Conservation (phyloP, 768 basidiomycete species). For the Boletus coccyginus region DNA sequence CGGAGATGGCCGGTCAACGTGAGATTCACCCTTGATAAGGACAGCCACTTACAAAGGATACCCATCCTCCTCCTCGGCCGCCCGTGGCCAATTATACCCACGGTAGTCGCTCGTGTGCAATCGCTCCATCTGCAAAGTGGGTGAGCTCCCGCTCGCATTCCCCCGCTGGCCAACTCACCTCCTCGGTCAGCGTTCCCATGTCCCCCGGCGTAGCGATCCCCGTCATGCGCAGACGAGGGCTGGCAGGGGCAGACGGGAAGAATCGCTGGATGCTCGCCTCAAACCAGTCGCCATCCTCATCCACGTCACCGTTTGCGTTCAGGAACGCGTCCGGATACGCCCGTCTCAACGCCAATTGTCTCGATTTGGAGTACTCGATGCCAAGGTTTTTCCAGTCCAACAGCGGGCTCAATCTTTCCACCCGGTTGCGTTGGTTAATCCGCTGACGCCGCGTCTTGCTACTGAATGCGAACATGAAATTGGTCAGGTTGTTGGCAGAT, state of each 20-base stretch:
- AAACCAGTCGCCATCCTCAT: slow-evolving; percentile 38
- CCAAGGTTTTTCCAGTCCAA: slow-evolving; percentile 99
- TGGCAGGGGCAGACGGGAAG: slow-evolving; percentile 79
- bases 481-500: slow-evolving; percentile 80
- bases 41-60: slow-evolving; percentile 74
- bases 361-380: slow-evolving; percentile 93
- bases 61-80: slow-evolving; percentile 80
- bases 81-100: slow-evolving; percentile 52
- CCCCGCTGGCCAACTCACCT: slow-evolving; percentile 42
- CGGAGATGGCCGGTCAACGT: slow-evolving; percentile 3
- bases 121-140: slow-evolving; percentile 67
- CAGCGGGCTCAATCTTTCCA: slow-evolving; percentile 88
- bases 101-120: slow-evolving; percentile 86
- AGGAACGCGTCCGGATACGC: slow-evolving; percentile 96
- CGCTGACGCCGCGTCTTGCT: slow-evolving; percentile 90
- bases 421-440: slow-evolving; percentile 98
- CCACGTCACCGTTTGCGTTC: slow-evolving; percentile 50
- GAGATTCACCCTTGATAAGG: slow-evolving; percentile 14
- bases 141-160: background rate
- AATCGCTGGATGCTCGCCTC: slow-evolving; percentile 63
- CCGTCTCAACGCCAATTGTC: slow-evolving; percentile 85
- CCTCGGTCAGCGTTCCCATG: slow-evolving; percentile 85
- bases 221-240: slow-evolving; percentile 69
- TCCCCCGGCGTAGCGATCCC: slow-evolving; percentile 93
- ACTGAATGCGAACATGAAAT: slow-evolving; percentile 71